Conservation (phyloP, 371 early-diverging fungal species). For the Dinochytrium kinnereticum region DNA sequence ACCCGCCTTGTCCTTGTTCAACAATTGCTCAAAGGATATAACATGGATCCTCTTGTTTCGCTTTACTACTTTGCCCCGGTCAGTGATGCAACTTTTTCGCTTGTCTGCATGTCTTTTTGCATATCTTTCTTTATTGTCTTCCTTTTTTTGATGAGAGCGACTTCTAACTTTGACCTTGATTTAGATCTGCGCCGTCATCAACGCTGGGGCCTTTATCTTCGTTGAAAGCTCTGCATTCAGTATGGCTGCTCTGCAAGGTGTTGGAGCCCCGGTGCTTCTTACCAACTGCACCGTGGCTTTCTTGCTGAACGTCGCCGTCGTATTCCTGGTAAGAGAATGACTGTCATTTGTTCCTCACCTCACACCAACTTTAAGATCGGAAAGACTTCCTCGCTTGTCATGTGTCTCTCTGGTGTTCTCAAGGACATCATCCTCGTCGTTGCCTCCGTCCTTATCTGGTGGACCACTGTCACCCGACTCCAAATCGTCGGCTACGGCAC, state of each 20-base stretch:
- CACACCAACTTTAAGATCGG: conserved; percentile 31
- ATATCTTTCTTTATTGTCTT: too few species aligned
- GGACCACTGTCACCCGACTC: conserved; percentile 10
- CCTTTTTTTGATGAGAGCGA: too few species aligned
- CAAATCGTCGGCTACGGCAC: conserved; percentile 39
- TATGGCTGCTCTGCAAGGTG: background rate
- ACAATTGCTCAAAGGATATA: conserved; percentile 36
- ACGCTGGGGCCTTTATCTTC: conserved; percentile 29
- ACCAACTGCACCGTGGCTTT: conserved; percentile 38
- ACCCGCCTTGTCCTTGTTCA: conserved; percentile 42
- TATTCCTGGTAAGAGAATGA: conserved; percentile 29
- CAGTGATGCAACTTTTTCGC: too few species aligned
- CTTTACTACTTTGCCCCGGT: conserved; percentile 46
- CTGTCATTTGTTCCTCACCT: background rate
- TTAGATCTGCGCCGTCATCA: conserved; percentile 42
- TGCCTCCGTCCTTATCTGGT: conserved; percentile 34
- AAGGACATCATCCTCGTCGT: conserved; percentile 43
- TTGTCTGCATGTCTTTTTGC: too few species aligned
- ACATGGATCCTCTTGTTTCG: conserved; percentile 41
- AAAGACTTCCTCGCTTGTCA: conserved; percentile 38
- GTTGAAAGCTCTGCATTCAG: conserved; percentile 26
- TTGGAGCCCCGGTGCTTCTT: conserved; percentile 24
- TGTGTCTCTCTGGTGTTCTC: conserved; percentile 40
- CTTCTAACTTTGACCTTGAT: background rate
- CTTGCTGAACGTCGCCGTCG: conserved; percentile 39